phyloP scores from a whole-genome alignment of 768 basidiomycete genomes.

The Podaxis sp. region DNA sequence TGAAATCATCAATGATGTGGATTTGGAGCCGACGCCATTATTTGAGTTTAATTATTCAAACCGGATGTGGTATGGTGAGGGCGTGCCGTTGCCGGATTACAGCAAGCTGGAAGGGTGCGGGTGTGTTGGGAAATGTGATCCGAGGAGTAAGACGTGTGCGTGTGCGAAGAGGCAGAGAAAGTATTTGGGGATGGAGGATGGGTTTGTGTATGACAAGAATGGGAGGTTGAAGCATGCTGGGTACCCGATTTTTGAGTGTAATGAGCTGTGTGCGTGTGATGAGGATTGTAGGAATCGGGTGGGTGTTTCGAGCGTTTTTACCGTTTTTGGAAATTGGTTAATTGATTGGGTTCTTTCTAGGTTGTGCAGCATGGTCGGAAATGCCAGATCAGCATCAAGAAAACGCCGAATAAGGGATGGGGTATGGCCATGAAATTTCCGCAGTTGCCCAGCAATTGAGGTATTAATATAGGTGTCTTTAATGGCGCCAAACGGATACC shows the following conservation, averaged over 20 bases:
- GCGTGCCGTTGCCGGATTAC: constrained; percentile 65
- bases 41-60: constrained; percentile 93
- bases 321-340: not conserved
- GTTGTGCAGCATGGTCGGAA: constrained; percentile 83
- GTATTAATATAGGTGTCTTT: constrained; percentile 58
- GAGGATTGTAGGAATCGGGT: constrained; percentile 84
- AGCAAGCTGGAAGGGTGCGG: constrained; percentile 62
- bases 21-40: constrained; percentile 66
- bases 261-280: constrained; percentile 76
- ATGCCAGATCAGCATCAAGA: constrained; percentile 58
- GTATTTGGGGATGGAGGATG: constrained; percentile 34
- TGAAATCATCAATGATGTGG: constrained; percentile 64
- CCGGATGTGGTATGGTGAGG: constrained; percentile 70
- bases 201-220: constrained; percentile 70
- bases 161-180: constrained; percentile 62
- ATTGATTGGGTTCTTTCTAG: constrained; percentile 34
- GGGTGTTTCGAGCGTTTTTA: constrained; percentile 23
- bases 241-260: constrained; percentile 84
- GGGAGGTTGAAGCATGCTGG: constrained; percentile 50
- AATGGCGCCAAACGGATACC: constrained; percentile 64
- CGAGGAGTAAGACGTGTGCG: constrained; percentile 68
- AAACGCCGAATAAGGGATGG: constrained; percentile 83
- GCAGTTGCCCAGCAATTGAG: constrained; percentile 3
- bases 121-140: constrained; percentile 76
- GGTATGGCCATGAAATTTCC: constrained; percentile 42